Evolutionary conservation across 2,329 filamentous ascomycete genomes (phyloP).

Genomic region (Cordyceps fumosorosea): DNA sequence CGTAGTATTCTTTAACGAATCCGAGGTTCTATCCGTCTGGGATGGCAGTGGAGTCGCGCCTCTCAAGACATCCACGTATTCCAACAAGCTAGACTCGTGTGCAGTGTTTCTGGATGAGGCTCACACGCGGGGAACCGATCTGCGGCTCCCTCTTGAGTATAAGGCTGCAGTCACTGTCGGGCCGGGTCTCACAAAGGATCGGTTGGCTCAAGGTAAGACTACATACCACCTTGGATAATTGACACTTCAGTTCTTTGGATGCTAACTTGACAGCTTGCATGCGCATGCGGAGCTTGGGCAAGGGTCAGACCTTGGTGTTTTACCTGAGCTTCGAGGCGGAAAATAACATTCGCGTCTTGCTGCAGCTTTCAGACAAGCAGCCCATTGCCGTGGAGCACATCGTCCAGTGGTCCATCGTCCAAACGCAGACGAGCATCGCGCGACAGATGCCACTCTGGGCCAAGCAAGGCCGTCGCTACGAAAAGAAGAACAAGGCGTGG

Average conservation of each 20-base stretch:
- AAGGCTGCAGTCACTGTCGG: slow-evolving; percentile 64
- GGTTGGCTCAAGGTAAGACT: slow-evolving; percentile 56
- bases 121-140: slow-evolving; percentile 63
- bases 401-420: slow-evolving; percentile 49
- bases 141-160: slow-evolving; percentile 52
- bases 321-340: slow-evolving; percentile 53
- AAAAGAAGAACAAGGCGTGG: slow-evolving; percentile 35
- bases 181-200: slow-evolving; percentile 59
- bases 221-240: not conserved
- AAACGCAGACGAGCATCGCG: slow-evolving; percentile 45
- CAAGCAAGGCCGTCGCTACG: slow-evolving; percentile 47
- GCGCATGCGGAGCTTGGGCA: slow-evolving; percentile 62
- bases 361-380: slow-evolving; percentile 3
- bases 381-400: slow-evolving; percentile 44
- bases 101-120: slow-evolving; percentile 64
- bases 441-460: slow-evolving; percentile 54
- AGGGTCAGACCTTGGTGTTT: slow-evolving; percentile 60
- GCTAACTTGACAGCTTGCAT: slow-evolving; percentile 50
- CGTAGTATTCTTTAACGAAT: slow-evolving; percentile 51
- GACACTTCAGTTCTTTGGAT: not conserved
- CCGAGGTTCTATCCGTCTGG: slow-evolving; percentile 49
- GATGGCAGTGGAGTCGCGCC: slow-evolving; percentile 39
- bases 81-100: slow-evolving; percentile 49
- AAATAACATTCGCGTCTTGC: slow-evolving; percentile 38
- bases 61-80: slow-evolving; percentile 53